Base-by-base conservation (phyloP, 306 rosid species). In the Gillenia trifoliata region DNA sequence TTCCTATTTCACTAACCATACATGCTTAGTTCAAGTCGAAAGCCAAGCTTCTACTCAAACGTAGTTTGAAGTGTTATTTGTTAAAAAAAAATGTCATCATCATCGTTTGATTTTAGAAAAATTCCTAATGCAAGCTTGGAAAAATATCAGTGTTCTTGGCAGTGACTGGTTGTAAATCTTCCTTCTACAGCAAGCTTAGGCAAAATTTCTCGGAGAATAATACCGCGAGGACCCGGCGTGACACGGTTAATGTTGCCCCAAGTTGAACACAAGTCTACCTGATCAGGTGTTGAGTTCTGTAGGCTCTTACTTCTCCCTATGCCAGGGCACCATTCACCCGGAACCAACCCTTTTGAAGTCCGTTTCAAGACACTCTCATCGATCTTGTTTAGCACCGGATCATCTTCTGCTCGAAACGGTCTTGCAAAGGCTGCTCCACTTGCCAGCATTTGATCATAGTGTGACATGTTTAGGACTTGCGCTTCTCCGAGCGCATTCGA, bases 361-460 rank as follows among this genome's bases (percentile, higher is more conserved):
- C 89, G 78, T 11, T 74, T 70, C 62, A 91, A 85, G 47, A 87
- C 57, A 36, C 70, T 74, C 40, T 64, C 84, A 76, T 91, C 96
- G 40, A 88, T 82, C 84, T 77, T 87, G 22, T 84, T 79, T 2
- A 87, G 79, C 65, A 88, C 70, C 4, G 68, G 56, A 79, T 91
- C 88, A 23, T 88, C 88, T 20, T 65, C 76, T 70, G 71, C 74
- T 1, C 43, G 84, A 60, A 91, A 84, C 10, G 88, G 89, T 20
- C 88, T 83, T 0, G 93, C 96, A 79, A 91, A 91, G 23, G 83
- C 89, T 13, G 92, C 89, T 1, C 81, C 86, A 28, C 49, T 78
- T 66, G 86, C 78, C 1, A 81, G 20, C 82, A 88, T 77, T 34
- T 71, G 56, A n/a, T 87, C 83, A 64, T 82, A 87, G 78, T 84